Base-by-base conservation (phyloP, 345 rosid genomes). In the Anacardium occidentale region DNA sequence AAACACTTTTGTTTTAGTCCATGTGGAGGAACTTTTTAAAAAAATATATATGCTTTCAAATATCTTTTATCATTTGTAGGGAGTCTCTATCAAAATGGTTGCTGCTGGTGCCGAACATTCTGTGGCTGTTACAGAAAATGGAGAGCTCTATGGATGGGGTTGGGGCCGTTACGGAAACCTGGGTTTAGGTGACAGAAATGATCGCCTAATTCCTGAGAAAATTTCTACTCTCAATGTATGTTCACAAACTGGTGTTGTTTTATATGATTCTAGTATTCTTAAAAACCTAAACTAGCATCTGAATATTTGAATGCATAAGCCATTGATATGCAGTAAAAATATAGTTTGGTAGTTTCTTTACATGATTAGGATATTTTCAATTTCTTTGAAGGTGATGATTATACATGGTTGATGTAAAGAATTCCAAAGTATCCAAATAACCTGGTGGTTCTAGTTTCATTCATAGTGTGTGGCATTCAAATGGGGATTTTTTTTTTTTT, bases 41-140 rank as follows among this genome's bases (percentile, higher is more conserved):
- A 58, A 68, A 52, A 25, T 37, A n/a, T 69, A 77, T 56, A 26
- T 81, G 72, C 54, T 20, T 68, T 68, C 79, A 59, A 78, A 58
- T 77, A 60, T 64, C 42, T 51, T 72, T 13, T 74, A 18, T 70
- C 56, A 74, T 37, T 50, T 87, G 83, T 77, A 95, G 98, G 96
- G 91, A 48, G 77, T 85, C 47, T 77, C 89, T 9, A 80, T 91
- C 78, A 95, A 88, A 88, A 82, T 89, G 93, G 96, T 95, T 48
- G 97, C 97, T 71, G 96, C 96, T 75, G 98, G 97, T 76, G 98
- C 98, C 70, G 99, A 95, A 77, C 99, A 95, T 85, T 89, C 96
- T 74, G 98, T 90, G 54, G 99, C 98, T 68, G 87, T 92, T 69
- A 80, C 98, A 69, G 96, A 92, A 85, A 88, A 86, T 72, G 99